Conservation (phyloP, 192 early-diverging fungal genomes). For the Coemansia sp. region DNA sequence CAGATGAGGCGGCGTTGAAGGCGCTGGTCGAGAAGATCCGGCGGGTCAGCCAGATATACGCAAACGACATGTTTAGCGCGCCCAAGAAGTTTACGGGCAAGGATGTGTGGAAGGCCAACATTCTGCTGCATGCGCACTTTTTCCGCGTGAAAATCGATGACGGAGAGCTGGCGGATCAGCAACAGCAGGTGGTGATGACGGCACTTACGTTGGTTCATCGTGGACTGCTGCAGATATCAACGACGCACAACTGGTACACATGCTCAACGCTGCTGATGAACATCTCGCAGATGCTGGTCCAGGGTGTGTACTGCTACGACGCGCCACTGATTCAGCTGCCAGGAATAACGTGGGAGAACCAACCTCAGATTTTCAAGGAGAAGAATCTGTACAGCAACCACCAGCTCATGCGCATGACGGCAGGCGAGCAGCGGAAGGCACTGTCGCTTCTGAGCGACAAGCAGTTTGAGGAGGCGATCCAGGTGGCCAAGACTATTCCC, state of each 20-base stretch:
- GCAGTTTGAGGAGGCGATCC: constrained; percentile 68
- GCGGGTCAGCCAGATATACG: constrained; percentile 36
- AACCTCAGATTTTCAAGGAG: constrained; percentile 60
- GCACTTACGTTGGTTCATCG: constrained; percentile 71
- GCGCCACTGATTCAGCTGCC: constrained; percentile 86
- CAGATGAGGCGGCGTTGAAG: constrained; percentile 53
- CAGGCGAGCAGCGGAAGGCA: constrained; percentile 62
- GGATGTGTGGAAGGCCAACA: constrained; percentile 64
- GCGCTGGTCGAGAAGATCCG: constrained; percentile 45
- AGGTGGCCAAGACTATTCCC: constrained; percentile 80
- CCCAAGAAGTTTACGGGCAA: constrained; percentile 52
- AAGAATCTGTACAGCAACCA: constrained; percentile 56
- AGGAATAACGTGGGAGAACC: constrained; percentile 68
- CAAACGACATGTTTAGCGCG: constrained; percentile 38
- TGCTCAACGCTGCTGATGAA: constrained; percentile 73
- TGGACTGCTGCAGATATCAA: constrained; percentile 87
- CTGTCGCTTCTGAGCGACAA: constrained; percentile 58
- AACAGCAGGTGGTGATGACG: constrained; percentile 71
- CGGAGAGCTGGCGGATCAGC: constrained; percentile 51
- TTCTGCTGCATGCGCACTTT: constrained; percentile 84
- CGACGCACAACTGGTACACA: constrained; percentile 80
- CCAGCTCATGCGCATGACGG: constrained; percentile 67
- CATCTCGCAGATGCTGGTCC: constrained; percentile 84
- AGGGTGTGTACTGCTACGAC: constrained; percentile 79
- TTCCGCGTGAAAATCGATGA: constrained; percentile 67